Conservation (phyloP, 192 early-diverging fungal genomes). For the Backusella mclennaniae region DNA sequence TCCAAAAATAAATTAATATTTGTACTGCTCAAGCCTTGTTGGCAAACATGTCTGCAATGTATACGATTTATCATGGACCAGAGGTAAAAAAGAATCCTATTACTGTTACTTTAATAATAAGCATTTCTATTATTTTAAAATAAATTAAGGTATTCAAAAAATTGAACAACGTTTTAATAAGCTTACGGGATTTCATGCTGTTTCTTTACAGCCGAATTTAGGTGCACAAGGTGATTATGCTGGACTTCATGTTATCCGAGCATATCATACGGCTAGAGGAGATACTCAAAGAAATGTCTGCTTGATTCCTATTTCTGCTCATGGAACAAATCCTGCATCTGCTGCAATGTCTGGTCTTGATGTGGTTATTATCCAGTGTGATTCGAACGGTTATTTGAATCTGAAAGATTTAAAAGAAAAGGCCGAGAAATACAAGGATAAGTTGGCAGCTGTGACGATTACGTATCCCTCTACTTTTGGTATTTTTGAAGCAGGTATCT, state of each 20-base stretch:
- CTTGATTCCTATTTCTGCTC: conserved; percentile 97
- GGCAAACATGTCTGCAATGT: conserved; percentile 99
- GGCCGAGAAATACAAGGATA: conserved; percentile 83
- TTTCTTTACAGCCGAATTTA: conserved; percentile 97
- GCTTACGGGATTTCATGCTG: conserved; percentile 92
- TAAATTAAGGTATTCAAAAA: conserved; percentile 68
- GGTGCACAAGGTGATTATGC: conserved; percentile 99
- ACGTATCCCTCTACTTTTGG: conserved; percentile 99
- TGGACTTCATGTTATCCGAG: conserved; percentile 90
- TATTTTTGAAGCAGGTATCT: conserved; percentile 91
- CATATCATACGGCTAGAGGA: conserved; percentile 83
- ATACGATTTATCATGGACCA: conserved; percentile 98
- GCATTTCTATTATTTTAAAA: background rate
- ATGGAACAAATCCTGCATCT: conserved; percentile 98
- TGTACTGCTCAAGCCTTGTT: conserved; percentile 99
- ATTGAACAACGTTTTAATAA: conserved; percentile 94
- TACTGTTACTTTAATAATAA: too few relatives aligned
- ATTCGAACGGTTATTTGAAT: conserved; percentile 89
- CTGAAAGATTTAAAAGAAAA: conserved; percentile 85
- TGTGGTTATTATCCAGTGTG: conserved; percentile 92
- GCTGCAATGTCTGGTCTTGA: conserved; percentile 96
- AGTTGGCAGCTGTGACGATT: conserved; percentile 95
- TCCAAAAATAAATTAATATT: conserved; percentile 96
- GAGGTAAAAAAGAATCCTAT: conserved; percentile 39
- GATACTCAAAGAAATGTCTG: conserved; percentile 87